Conservation (phyloP, 768 basidiomycete species). For the Mycena vulgaris region DNA sequence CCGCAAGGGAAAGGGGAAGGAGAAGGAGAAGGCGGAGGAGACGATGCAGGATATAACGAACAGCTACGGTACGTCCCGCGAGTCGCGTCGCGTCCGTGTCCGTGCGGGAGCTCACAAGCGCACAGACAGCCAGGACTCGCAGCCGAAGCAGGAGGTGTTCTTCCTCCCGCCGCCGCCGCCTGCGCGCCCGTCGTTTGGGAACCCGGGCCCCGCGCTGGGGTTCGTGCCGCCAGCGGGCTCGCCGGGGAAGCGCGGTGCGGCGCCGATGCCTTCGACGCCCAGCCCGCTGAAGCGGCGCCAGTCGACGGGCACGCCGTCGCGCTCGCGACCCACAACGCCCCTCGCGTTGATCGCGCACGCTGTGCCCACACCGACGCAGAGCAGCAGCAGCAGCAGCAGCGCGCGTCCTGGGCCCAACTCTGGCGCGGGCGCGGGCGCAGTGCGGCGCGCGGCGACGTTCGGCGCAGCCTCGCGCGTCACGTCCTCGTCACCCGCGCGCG, state of each 20-base stretch:
- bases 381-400: constrained; percentile 9
- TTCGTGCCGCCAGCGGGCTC: constrained; percentile 55
- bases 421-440: neutral
- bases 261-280: too few relatives aligned
- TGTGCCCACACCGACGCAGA: constrained; percentile 24
- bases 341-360: constrained; percentile 30
- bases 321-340: neutral
- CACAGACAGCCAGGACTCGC: constrained; percentile 16
- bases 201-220: neutral
- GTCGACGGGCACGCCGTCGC: neutral
- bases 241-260: constrained; percentile 39
- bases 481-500: constrained; percentile 42
- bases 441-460: constrained; percentile 23
- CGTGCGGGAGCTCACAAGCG: neutral
- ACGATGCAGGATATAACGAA: constrained; percentile 64
- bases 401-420: neutral
- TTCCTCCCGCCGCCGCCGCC: too few relatives aligned
- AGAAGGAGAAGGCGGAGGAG: too few relatives aligned
- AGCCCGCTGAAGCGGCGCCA: constrained; percentile 28
- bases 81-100: too few relatives aligned
- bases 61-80: too few relatives aligned
- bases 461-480: too few relatives aligned
- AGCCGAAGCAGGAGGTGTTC: too few relatives aligned
- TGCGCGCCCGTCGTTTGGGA: too few relatives aligned
- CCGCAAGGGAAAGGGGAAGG: constrained; percentile 47